Evolutionary conservation across 345 rosid species (phyloP), one percentile per base, ranked within the genome.

Genomic region (Dimocarpus longan): DNA sequence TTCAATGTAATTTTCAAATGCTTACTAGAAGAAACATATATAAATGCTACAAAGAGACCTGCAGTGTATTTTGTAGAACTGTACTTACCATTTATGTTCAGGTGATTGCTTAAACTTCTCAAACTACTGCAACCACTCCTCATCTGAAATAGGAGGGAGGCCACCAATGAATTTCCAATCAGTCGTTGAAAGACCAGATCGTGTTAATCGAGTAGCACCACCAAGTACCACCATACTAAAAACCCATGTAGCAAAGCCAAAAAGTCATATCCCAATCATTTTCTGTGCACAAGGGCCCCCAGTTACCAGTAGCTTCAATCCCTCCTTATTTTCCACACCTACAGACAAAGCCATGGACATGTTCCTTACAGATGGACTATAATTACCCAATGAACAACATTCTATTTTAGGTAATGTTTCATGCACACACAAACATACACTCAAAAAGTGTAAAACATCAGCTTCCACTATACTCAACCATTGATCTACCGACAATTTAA

Each of bases 201-300:
- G 88, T 7, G 97, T 92, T 69, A 95, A 88, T 21, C 97, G 85
- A 4, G 99, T 93, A 5, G 89, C 82, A 68, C 97, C 97, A 56
- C 99, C 98, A 43, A 93, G 87, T 32, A 32, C 37, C 37, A 95
- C 37, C 37, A 32, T 32, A 32, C 37, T 32, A 32, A 32, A 32
- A 32, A 32, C 3, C 2, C 37, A 93, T 32, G 97, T 94, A 15
- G 98, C 94, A 4, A 97, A 95, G n/a, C 98, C 28, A 73, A 95
- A 93, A 74, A 95, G 93, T 97, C 99, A 95, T 59, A 89, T 87
- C 4, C 95, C 99, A n/a, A 95, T 97, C 89, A 85, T 74, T 84
- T 95, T 95, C 78, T 86, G 98, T 77, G 97, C 97, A 75, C 79
- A 88, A 3, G 95, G 86, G 15, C 98, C 99, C 28, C 93, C 98